These are phyloP conservation scores for Emericellopsis atlantica DNA, from an alignment of 2,329 filamentous ascomycete species.

Conservation along the genomic window DNA sequence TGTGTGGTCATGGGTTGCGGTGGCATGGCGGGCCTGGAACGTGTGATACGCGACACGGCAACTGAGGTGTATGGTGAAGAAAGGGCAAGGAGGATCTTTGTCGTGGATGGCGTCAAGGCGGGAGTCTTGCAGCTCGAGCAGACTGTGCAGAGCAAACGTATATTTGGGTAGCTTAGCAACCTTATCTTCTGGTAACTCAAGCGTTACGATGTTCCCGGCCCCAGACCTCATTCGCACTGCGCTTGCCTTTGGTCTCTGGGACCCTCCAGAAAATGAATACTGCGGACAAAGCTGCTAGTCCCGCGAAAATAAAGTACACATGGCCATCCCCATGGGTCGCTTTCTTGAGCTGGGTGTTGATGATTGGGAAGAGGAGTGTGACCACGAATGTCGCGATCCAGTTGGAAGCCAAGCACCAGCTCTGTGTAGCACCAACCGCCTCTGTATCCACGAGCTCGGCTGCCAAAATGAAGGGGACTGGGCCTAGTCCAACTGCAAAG, in stretches of 20 bases:
- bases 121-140: conserved; percentile 52
- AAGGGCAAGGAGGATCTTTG: conserved; percentile 41
- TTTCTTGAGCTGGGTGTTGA: conserved; percentile 61
- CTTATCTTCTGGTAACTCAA: too few species aligned
- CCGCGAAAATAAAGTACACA: conserved; percentile 88
- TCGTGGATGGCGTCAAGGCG: conserved; percentile 71
- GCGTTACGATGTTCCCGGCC: conserved; percentile 35
- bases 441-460: conserved; percentile 84
- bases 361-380: conserved; percentile 85
- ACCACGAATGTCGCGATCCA: conserved; percentile 87
- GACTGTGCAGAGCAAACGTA: conserved; percentile 27
- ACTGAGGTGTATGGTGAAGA: conserved; percentile 48
- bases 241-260: conserved; percentile 82
- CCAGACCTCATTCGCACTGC: conserved; percentile 83
- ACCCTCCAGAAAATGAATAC: conserved; percentile 62
- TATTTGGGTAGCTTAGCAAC: conserved; percentile 14
- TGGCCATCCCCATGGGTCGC: conserved; percentile 57
- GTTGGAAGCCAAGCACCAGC: conserved; percentile 75
- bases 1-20: conserved; percentile 80
- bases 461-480: conserved; percentile 87
- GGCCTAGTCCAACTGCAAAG: conserved; percentile 83
- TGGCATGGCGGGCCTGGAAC: conserved; percentile 79
- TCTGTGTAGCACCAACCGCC: conserved; percentile 84
- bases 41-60: conserved; percentile 59
- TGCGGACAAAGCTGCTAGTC: conserved; percentile 54